Evolutionary conservation across 1,284 basidiomycete species (phyloP).

Genomic region (Trametes versicolor): DNA sequence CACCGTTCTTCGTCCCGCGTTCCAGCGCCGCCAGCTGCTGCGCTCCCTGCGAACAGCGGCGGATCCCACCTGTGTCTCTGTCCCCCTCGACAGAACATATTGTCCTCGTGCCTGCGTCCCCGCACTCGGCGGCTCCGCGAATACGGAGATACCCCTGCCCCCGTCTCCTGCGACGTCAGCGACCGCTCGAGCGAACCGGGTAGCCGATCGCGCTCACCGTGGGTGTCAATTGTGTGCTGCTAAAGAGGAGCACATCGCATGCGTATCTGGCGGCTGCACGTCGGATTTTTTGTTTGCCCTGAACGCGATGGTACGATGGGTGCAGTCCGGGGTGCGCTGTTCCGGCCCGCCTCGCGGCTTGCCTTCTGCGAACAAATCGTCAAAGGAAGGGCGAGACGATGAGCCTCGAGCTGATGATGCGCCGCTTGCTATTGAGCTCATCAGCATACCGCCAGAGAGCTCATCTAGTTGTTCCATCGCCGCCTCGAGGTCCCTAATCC

Average conservation of each 20-base stretch:
- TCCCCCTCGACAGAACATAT: constrained; percentile 6
- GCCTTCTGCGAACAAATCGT: constrained; percentile 20
- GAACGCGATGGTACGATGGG: constrained; percentile 4
- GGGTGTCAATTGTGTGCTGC: neutral
- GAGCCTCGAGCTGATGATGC: constrained; percentile 1
- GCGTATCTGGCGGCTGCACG: neutral
- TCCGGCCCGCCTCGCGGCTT: constrained; percentile 16
- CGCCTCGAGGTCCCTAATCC: constrained; percentile 15
- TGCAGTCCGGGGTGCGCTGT: constrained; percentile 9
- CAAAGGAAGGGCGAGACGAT: neutral
- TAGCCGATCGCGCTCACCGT: constrained; percentile 7
- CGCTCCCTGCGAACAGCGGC: constrained; percentile 25
- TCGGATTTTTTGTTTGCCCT: neutral
- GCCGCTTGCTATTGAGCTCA: constrained; percentile 5
- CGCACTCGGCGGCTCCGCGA: neutral
- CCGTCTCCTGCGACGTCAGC: constrained; percentile 8
- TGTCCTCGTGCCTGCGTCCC: constrained; percentile 15
- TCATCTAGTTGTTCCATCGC: constrained; percentile 1
- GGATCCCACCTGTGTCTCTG: constrained; percentile 18
- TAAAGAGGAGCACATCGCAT: neutral
- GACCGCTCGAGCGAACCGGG: neutral
- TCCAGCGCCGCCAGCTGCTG: neutral
- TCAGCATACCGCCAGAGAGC: neutral
- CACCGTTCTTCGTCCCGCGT: constrained; percentile 8
- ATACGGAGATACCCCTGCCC: neutral